Evolutionary conservation across 1,284 basidiomycete genomes (phyloP).

Genomic region (Cryptococcus neoformans): DNA sequence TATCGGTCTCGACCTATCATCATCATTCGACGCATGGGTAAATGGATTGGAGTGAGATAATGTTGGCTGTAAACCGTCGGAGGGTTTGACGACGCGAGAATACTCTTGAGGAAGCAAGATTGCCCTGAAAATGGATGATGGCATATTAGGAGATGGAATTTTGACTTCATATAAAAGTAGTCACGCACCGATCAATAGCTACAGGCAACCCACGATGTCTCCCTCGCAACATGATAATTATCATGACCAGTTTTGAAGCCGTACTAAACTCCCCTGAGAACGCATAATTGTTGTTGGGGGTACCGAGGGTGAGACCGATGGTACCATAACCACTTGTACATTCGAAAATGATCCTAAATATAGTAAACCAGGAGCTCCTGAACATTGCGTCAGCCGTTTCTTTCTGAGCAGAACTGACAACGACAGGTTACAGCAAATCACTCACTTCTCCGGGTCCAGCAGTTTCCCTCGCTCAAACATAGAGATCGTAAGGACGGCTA

Average conservation of each 20-base stretch:
- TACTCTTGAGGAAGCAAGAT: conserved; percentile 24
- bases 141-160: neutral
- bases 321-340: conserved; percentile 35
- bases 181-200: conserved; percentile 31
- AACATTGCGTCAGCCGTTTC: neutral
- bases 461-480: conserved; percentile 33
- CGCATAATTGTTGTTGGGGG: conserved; percentile 37
- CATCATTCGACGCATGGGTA: neutral
- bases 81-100: conserved; percentile 14
- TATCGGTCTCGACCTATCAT: neutral
- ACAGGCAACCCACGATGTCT: conserved; percentile 43
- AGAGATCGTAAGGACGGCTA: conserved; percentile 32
- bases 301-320: conserved; percentile 32
- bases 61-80: neutral
- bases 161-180: too few species aligned
- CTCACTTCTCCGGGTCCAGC: conserved; percentile 18
- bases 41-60: neutral
- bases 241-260: conserved; percentile 42
- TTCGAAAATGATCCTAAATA: conserved; percentile 39
- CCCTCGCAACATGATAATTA: conserved; percentile 42
- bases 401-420: neutral
- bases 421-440: neutral
- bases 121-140: neutral
- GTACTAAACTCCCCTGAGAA: conserved; percentile 38
- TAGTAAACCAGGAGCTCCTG: conserved; percentile 26